These are phyloP conservation scores for Sporopachydermia quercuum DNA, from an alignment of 805 yeast genomes.

Conservation along the genomic window DNA sequence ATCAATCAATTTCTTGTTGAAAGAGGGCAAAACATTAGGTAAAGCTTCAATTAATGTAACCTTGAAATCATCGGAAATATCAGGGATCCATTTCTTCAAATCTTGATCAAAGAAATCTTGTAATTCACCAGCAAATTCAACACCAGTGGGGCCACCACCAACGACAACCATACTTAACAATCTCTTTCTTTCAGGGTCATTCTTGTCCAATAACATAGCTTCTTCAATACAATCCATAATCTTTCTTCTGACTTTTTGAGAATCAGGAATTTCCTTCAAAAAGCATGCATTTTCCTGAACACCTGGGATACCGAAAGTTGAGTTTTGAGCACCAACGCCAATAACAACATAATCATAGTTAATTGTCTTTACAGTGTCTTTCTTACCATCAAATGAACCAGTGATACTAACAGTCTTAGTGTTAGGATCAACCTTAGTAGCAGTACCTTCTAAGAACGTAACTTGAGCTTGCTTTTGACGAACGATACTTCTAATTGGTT, in stretches of 20 bases:
- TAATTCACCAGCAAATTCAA: conserved; percentile 91
- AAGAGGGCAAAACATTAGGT: conserved; percentile 62
- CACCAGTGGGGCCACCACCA: conserved; percentile 99
- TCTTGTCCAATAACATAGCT: conserved; percentile 65
- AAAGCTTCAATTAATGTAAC: conserved; percentile 83
- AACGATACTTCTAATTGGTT: conserved; percentile 79
- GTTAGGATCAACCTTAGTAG: conserved; percentile 55
- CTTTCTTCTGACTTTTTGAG: conserved; percentile 67
- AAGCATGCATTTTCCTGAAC: conserved; percentile 75
- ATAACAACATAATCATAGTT: conserved; percentile 73
- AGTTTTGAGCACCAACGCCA: conserved; percentile 92
- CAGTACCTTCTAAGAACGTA: conserved; percentile 79
- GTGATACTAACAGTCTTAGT: conserved; percentile 39
- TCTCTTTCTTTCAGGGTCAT: conserved; percentile 68
- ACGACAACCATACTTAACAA: conserved; percentile 81
- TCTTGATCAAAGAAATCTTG: conserved; percentile 92
- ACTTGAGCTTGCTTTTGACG: conserved; percentile 57
- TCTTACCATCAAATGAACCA: conserved; percentile 16
- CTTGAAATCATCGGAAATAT: conserved; percentile 63
- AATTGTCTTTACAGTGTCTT: conserved; percentile 25
- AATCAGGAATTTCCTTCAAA: conserved; percentile 81
- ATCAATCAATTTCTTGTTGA: conserved; percentile 47
- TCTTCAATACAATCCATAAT: conserved; percentile 82
- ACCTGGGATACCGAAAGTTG: conserved; percentile 92
- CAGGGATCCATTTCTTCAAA: conserved; percentile 78